Evolutionary conservation across 108 stramenopile genomes (phyloP).

Genomic region (Craspedostauros australis): DNA sequence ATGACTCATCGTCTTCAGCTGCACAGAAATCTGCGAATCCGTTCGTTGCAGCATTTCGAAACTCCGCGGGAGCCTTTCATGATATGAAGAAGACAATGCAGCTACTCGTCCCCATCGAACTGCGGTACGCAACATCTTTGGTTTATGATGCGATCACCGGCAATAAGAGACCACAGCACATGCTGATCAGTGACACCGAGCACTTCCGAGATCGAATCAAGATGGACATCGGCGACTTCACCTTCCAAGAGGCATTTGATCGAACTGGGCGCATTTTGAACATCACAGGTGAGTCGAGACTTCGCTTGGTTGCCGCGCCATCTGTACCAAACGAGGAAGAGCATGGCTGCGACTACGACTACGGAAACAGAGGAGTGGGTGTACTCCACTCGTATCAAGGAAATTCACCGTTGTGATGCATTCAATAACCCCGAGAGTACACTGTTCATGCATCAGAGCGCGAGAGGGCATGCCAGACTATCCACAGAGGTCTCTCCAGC

Average conservation of each 20-base stretch:
- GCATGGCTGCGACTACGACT: too few relatives aligned
- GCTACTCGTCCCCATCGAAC: constrained; percentile 57
- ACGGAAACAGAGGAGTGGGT: too few relatives aligned
- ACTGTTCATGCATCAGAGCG: too few relatives aligned
- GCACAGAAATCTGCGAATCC: background rate
- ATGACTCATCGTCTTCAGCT: background rate
- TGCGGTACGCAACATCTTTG: constrained; percentile 53
- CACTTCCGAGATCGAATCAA: constrained; percentile 80
- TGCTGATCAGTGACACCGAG: constrained; percentile 89
- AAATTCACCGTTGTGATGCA: too few relatives aligned
- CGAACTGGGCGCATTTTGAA: constrained; percentile 97
- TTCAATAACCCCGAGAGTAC: too few relatives aligned
- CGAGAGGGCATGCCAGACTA: too few relatives aligned
- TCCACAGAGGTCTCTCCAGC: background rate
- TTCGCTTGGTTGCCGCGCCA: too few relatives aligned
- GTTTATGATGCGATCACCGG: constrained; percentile 72
- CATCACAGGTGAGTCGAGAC: constrained; percentile 52
- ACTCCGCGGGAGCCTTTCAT: constrained; percentile 51
- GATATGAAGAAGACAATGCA: constrained; percentile 69
- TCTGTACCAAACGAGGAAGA: too few relatives aligned
- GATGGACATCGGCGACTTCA: constrained; percentile 88
- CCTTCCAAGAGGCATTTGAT: constrained; percentile 98
- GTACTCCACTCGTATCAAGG: too few relatives aligned
- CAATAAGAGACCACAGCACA: constrained; percentile 66
- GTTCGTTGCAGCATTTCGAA: constrained; percentile 28